phyloP scores from a whole-genome alignment of 441 rosid genomes.

The Pelargonium australe region DNA sequence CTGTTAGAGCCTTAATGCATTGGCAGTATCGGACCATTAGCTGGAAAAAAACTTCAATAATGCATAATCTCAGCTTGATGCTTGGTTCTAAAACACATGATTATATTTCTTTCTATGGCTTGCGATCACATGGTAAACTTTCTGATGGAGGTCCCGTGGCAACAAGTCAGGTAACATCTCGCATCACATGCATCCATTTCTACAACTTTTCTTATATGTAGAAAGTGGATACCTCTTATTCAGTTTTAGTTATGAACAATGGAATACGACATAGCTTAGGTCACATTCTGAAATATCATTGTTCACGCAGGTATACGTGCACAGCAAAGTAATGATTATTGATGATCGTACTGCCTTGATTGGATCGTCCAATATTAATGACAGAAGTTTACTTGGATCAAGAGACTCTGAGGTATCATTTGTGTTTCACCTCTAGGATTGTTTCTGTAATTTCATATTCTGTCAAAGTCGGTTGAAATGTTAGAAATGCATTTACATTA shows the following conservation, averaged over 20 bases:
- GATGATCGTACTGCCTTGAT: conserved; percentile 71
- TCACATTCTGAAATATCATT: conserved; percentile 8
- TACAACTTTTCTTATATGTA: conserved; percentile 3
- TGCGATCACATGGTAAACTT: conserved; percentile 78
- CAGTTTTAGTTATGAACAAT: neutral
- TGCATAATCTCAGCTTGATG: conserved; percentile 63
- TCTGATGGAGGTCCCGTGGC: conserved; percentile 83
- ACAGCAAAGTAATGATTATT: conserved; percentile 87
- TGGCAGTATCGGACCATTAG: conserved; percentile 97
- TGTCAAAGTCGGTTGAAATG: neutral
- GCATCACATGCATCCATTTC: neutral
- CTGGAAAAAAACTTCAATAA: conserved; percentile 81
- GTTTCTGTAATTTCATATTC: neutral
- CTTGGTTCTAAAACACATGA: conserved; percentile 74
- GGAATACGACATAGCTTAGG: neutral
- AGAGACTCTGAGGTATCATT: conserved; percentile 88
- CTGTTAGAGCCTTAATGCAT: conserved; percentile 99
- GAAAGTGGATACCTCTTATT: neutral
- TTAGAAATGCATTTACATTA: neutral
- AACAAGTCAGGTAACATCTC: conserved; percentile 72
- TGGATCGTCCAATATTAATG: conserved; percentile 97
- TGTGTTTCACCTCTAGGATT: neutral
- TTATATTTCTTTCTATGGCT: conserved; percentile 93
- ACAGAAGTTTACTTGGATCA: conserved; percentile 95
- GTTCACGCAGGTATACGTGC: conserved; percentile 77